These are phyloP conservation scores for Sporothrix pseudoabietina DNA, from an alignment of 2,329 filamentous ascomycete species.

Conservation along the genomic window DNA sequence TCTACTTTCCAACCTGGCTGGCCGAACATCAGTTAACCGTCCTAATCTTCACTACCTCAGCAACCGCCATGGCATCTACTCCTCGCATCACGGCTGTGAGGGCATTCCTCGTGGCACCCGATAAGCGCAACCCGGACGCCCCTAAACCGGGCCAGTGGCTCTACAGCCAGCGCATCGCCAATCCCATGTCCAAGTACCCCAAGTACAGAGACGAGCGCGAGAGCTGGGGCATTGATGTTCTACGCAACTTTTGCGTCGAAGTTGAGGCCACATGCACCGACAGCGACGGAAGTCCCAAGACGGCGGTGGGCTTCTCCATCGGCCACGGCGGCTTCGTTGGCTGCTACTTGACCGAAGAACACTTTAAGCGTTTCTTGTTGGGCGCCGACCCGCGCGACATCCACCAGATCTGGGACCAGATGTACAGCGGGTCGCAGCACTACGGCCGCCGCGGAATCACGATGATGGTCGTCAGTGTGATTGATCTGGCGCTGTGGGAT, in stretches of 20 bases:
- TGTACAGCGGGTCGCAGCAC: conserved; percentile 96
- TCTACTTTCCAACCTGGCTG: too few relatives aligned
- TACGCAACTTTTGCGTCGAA: conserved; percentile 89
- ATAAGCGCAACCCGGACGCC: conserved; percentile 23
- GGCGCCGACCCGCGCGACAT: conserved; percentile 88
- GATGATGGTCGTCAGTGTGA: conserved; percentile 88
- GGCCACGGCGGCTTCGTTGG: conserved; percentile 91
- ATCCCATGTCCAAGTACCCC: conserved; percentile 89
- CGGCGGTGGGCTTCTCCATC: conserved; percentile 78
- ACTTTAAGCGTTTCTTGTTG: conserved; percentile 89
- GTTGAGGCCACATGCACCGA: conserved; percentile 67
- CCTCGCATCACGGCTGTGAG: conserved; percentile 27
- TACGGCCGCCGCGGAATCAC: conserved; percentile 92
- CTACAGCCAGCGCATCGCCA: conserved; percentile 75
- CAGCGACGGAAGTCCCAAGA: conserved; percentile 58
- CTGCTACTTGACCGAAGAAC: conserved; percentile 90
- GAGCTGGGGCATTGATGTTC: conserved; percentile 92
- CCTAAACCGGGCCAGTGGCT: conserved; percentile 27
- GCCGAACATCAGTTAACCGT: too few relatives aligned
- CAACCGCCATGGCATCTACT: not conserved
- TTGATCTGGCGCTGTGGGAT: conserved; percentile 92
- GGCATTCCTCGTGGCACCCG: conserved; percentile 28
- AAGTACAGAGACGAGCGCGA: conserved; percentile 85
- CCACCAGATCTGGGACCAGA: conserved; percentile 90
- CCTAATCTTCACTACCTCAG: not conserved